phyloP scores from a whole-genome alignment of 495 filamentous ascomycete genomes.

The Tuber umbilicatum region DNA sequence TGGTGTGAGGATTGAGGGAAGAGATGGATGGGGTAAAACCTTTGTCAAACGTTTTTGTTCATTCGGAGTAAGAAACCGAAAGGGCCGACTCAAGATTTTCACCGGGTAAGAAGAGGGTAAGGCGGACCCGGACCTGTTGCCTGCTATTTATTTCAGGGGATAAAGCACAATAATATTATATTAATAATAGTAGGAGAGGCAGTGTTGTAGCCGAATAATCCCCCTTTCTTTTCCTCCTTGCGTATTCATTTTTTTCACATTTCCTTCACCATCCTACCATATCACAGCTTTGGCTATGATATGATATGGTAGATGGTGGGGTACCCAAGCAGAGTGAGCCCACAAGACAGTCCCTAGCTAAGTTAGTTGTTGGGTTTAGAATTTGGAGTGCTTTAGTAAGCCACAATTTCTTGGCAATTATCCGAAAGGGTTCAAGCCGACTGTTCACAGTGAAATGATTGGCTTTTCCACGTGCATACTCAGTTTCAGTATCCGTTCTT shows the following conservation, averaged over 20 bases:
- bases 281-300: background rate
- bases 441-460: background rate
- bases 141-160: background rate
- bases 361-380: background rate
- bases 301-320: background rate
- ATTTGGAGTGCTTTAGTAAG: background rate
- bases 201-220: background rate
- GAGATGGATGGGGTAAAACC: background rate
- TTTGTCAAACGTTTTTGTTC: background rate
- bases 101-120: background rate
- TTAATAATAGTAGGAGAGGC: background rate
- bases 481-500: background rate
- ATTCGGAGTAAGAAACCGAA: background rate
- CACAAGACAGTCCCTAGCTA: background rate
- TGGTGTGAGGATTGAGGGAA: background rate
- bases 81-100: background rate
- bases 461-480: background rate
- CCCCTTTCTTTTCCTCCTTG: background rate
- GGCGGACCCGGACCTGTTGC: background rate
- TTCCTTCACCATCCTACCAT: background rate
- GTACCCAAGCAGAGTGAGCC: background rate
- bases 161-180: background rate
- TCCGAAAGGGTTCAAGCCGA: background rate
- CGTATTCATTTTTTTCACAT: background rate
- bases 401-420: background rate